Evolutionary conservation across 208 protist species (phyloP).

Genomic region (Acanthamoeba divionensis): DNA sequence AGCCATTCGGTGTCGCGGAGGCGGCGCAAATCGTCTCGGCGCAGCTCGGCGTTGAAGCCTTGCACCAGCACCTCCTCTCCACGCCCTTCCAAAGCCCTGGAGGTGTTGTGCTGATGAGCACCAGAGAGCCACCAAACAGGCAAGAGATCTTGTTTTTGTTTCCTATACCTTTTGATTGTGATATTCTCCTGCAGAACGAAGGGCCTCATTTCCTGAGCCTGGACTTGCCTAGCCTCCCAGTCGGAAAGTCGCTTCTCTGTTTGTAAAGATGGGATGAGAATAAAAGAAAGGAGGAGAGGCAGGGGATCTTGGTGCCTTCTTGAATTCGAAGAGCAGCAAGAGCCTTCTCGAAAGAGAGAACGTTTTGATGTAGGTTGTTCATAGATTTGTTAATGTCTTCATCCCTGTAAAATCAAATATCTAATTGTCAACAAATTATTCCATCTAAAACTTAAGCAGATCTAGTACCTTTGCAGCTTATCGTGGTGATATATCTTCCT

Average conservation of each 20-base stretch:
- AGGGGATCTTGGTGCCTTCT: background rate
- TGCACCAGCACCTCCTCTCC: background rate
- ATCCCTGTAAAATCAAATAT: too few relatives aligned
- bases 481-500: too few relatives aligned
- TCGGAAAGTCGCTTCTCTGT: too few relatives aligned
- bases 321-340: background rate
- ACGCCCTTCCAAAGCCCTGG: background rate
- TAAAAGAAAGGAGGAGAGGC: too few relatives aligned
- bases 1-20: conserved; percentile 59
- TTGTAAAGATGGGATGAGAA: too few relatives aligned
- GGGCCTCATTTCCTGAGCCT: too few relatives aligned
- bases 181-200: too few relatives aligned
- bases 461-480: too few relatives aligned
- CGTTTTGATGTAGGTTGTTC: background rate
- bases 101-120: background rate
- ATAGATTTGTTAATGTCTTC: background rate
- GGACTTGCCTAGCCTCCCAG: too few relatives aligned
- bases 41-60: conserved; percentile 6
- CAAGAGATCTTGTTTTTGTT: background rate
- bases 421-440: too few relatives aligned
- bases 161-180: conserved; percentile 47
- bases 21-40: background rate
- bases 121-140: background rate
- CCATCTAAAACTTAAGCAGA: too few relatives aligned
- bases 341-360: background rate